phyloP scores from a whole-genome alignment of 352 stramenopile genomes.

The Thalassiosira livingstoniorum region DNA sequence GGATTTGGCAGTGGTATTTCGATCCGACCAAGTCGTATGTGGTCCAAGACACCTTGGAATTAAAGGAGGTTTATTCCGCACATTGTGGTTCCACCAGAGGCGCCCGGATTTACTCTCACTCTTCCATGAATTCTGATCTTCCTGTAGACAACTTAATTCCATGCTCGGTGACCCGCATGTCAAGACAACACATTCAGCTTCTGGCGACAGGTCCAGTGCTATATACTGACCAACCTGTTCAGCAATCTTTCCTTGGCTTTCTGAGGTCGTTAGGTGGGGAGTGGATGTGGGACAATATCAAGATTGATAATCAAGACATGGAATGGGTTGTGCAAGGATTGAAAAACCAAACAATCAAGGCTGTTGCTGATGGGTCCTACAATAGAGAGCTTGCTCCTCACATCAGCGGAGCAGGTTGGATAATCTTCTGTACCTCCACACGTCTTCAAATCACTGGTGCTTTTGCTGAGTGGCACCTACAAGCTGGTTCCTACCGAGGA shows the following conservation, averaged over 20 bases:
- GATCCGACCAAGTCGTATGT: neutral
- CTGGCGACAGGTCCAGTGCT: neutral
- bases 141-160: neutral
- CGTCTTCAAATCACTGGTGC: neutral
- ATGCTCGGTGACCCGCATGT: neutral
- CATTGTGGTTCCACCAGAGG: neutral
- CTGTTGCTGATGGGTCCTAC: conserved; percentile 30
- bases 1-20: neutral
- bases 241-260: neutral
- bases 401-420: conserved; percentile 24
- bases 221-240: neutral
- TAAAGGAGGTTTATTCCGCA: neutral
- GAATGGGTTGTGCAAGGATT: conserved; percentile 8
- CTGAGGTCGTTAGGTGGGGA: neutral
- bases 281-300: neutral
- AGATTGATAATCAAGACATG: neutral
- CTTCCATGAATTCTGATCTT: too few relatives aligned
- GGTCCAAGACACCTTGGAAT: neutral
- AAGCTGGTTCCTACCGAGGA: conserved; percentile 9
- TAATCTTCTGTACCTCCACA: neutral
- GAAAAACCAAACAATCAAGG: conserved; percentile 1
- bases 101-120: too few relatives aligned
- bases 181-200: neutral
- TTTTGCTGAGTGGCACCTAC: neutral
- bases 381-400: neutral